Evolutionary conservation across 2,329 filamentous ascomycete genomes (phyloP).

Genomic region (Cylindrodendrum hubeiense): DNA sequence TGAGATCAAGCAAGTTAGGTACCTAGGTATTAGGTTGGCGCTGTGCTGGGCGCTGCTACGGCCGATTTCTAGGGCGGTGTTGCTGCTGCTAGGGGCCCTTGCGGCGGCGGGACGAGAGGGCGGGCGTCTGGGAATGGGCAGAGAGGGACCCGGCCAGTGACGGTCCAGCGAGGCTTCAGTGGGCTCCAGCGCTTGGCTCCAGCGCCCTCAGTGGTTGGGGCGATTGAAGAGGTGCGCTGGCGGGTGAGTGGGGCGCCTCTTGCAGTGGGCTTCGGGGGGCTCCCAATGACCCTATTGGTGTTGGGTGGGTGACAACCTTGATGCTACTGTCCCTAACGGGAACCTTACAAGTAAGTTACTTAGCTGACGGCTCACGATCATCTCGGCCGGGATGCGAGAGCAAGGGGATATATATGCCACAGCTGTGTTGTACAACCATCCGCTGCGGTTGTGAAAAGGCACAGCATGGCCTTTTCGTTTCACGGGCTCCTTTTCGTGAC

Average conservation of each 20-base stretch:
- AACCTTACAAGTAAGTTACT: not conserved
- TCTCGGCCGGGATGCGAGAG: not conserved
- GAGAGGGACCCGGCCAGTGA: not conserved
- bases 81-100: not conserved
- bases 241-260: slow-evolving; percentile 6
- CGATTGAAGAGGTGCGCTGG: slow-evolving; percentile 14
- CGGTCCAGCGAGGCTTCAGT: slow-evolving; percentile 18
- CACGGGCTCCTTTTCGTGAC: not conserved
- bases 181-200: slow-evolving; percentile 2
- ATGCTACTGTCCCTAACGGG: not conserved
- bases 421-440: not conserved
- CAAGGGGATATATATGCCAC: not conserved
- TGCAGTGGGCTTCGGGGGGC: not conserved
- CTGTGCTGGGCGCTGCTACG: slow-evolving; percentile 3
- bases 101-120: slow-evolving; percentile 7
- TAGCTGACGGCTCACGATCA: not conserved
- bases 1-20: slow-evolving; percentile 11
- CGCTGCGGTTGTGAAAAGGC: not conserved
- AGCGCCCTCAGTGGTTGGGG: slow-evolving; percentile 6
- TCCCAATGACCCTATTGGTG: not conserved
- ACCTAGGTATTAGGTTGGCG: slow-evolving; percentile 4
- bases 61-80: not conserved
- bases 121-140: slow-evolving; percentile 1
- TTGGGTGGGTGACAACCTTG: not conserved
- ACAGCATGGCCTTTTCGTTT: not conserved